These are phyloP conservation scores for Wilcoxina mikolae DNA, from an alignment of 495 filamentous ascomycete genomes.

Conservation along the genomic window DNA sequence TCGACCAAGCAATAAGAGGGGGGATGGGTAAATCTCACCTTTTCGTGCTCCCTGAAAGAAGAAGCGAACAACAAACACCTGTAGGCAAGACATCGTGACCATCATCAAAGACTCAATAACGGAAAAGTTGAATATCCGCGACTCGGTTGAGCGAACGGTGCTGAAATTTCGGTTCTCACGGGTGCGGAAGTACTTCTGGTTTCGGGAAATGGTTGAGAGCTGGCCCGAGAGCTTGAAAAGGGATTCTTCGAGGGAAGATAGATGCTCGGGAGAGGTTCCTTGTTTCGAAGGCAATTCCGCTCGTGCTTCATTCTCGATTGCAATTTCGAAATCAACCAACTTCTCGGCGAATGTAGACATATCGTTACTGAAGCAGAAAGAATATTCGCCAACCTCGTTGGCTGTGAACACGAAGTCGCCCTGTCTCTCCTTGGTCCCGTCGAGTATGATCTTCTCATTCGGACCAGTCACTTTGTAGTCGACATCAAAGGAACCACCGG, in stretches of 20 bases:
- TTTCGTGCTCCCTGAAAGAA: conserved; percentile 66
- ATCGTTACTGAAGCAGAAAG: conserved; percentile 96
- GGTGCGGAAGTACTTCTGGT: conserved; percentile 99
- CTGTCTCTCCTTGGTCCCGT: conserved; percentile 83
- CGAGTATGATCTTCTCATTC: conserved; percentile 64
- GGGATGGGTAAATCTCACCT: conserved; percentile 27
- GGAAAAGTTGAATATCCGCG: conserved; percentile 91
- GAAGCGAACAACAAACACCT: conserved; percentile 96
- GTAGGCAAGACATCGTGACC: conserved; percentile 87
- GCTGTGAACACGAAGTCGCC: conserved; percentile 98
- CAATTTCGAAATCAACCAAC: conserved; percentile 95
- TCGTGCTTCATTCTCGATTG: conserved; percentile 82
- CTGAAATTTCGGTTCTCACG: conserved; percentile 98
- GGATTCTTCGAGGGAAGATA: conserved; percentile 79
- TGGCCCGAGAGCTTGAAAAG: conserved; percentile 89
- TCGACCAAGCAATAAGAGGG: neutral
- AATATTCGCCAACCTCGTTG: conserved; percentile 80
- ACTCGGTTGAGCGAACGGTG: conserved; percentile 91
- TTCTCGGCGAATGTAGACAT: conserved; percentile 98
- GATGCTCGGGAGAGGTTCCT: conserved; percentile 83
- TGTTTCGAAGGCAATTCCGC: conserved; percentile 74
- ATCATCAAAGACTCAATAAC: conserved; percentile 84
- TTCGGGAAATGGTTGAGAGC: conserved; percentile 88
- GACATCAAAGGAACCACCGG: conserved; percentile 88
- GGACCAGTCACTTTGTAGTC: conserved; percentile 83